Conservation (phyloP, 2,329 filamentous ascomycete genomes). For the Apiospora kogelbergensis region DNA sequence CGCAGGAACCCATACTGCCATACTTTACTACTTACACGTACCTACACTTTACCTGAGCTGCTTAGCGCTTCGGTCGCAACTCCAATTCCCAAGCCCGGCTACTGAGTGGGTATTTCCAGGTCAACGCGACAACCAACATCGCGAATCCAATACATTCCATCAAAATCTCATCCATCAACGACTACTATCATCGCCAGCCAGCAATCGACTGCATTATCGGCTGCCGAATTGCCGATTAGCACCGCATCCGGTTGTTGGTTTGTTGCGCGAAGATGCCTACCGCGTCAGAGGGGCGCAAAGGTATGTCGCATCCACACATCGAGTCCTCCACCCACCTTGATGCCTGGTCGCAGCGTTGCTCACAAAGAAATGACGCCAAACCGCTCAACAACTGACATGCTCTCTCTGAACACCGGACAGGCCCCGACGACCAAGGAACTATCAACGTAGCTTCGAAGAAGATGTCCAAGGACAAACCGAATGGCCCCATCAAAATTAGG, state of each 20-base stretch:
- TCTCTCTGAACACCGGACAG: conserved; percentile 16
- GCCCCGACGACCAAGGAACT: conserved; percentile 55
- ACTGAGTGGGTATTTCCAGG: neutral
- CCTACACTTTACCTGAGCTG: too few relatives aligned
- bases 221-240: neutral
- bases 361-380: conserved; percentile 11
- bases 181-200: neutral
- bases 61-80: neutral
- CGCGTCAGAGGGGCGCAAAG: conserved; percentile 17
- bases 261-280: conserved; percentile 12
- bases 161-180: neutral
- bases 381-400: conserved; percentile 13
- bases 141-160: conserved; percentile 6
- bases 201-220: neutral
- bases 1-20: neutral
- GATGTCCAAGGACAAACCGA: conserved; percentile 41
- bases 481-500: conserved; percentile 61
- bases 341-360: conserved; percentile 10
- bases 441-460: conserved; percentile 65
- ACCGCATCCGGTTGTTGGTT: neutral
- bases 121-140: conserved; percentile 10
- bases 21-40: neutral
- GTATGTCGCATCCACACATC: conserved; percentile 10
- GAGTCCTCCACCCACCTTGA: neutral
- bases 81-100: neutral